Evolutionary conservation across 2,329 filamentous ascomycete genomes (phyloP), one percentile per base, ranked within the genome.

Genomic region (Trichoderma breve): DNA sequence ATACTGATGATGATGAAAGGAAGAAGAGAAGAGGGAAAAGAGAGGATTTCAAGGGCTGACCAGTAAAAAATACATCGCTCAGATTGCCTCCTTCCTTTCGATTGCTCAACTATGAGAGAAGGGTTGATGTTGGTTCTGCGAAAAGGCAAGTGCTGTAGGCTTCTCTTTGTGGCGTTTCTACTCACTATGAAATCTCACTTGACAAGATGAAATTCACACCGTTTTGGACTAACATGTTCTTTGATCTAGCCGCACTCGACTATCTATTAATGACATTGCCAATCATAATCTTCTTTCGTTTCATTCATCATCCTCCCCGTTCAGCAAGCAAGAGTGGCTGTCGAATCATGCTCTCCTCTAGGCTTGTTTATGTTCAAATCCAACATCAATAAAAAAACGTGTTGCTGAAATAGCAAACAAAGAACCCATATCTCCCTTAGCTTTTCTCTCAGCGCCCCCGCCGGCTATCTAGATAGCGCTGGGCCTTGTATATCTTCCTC

Each of bases 181-280:
- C 36, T 39, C 6, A n/a, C 39, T 43, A 9, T 18, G n/a, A 12
- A 12, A 21, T 47, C 9, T 21, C 43, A 21, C 43, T 18, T 21
- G 15, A 24, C 11, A 28, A 51, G 36, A 26, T 21, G 12, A 6
- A 18, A 57, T n/a, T 14, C 60, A 64, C 58, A 34, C 15, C 30
- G 47, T 11, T 21, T 24, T 57, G 34, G 60, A 63, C 47, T n/a
- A 71, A 62, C 58, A 36, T 63, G 61, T 67, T 67, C 58, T 34
- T 70, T 70, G 57, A 30, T 71, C 73, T 70, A 73, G 71, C 68
- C 65, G 74, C 15, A 39, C 73, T 72, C 71, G 73, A 74, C 72
- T 75, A 68, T 76, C 75, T 76, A 76, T 76, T 61, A 73, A 73
- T 68, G 69, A 68, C 70, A 72, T 71, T 68, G 69, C 69, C 72